Evolutionary conservation across 208 protist species (phyloP), one percentile per base, ranked within the genome.

Genomic region (Crithidia thermophila): DNA sequence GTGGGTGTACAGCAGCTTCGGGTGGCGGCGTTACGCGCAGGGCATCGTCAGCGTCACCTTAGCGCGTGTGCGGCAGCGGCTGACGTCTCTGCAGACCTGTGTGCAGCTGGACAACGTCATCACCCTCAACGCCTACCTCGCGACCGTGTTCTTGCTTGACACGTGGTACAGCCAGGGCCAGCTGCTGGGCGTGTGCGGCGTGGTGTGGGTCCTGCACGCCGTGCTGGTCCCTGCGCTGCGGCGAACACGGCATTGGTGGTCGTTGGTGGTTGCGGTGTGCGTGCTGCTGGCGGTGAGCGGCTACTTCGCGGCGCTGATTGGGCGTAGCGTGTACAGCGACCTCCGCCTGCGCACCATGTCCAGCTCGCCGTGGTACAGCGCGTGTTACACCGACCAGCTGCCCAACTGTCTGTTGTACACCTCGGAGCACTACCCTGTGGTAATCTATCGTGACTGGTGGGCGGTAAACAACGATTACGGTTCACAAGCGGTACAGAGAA

Each of bases 71-170:
- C 83, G 64, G 7, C 62, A 65, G 13, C 56, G 78, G 3, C 51
- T 79, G 43, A 84, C 72, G 27, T 64, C 59, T 34, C 57, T 88
- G 55, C 77, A 82, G 34, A 81, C 87, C 8, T 82, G 79, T 47
- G 53, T 85, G 37, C 77, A 90, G 67, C 70, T 90, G 9, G 87
- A 93, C 59, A 49, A 72, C 16, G 65, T 79, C 25, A 63, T 75
- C 28, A 82, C 75, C 1, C 30, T 81, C 3, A 88, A 87, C 45
- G 70, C 70, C 16, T 59, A 51, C 36, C 58, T 88, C 14, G 72
- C 76, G 20, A 56, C 75, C 0, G 28, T 81, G 11, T 90, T 85
- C 52, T 43, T 90, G 34, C 46, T 78, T 3, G 72, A 81, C 51
- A 73, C 37, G 18, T 49, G 53, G 18, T 4, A 49, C 1, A 63